Percentiles rank a stretch among this genome's conserved stretches.
These are phyloP conservation scores for Nannochloropsis granulata DNA, from an alignment of 108 stramenopile genomes.

Conservation along the genomic window DNA sequence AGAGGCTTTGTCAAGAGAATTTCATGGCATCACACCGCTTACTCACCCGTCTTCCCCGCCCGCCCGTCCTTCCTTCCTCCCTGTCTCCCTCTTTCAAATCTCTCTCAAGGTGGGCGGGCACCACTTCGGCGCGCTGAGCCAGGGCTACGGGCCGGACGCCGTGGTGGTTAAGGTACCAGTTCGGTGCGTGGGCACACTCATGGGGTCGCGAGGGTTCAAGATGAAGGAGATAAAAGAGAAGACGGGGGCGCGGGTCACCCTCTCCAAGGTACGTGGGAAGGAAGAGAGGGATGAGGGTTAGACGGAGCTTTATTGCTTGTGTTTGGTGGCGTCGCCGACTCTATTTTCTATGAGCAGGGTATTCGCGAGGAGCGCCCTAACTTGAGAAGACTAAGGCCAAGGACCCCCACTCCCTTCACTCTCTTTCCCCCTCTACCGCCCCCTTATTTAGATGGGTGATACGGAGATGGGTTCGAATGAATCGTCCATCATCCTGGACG, in stretches of 20 bases:
- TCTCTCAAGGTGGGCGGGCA: neutral
- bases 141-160: neutral
- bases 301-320: too few relatives aligned
- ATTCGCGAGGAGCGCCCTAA: too few relatives aligned
- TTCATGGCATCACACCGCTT: neutral
- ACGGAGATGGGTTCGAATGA: neutral
- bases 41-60: neutral
- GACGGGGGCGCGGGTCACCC: neutral
- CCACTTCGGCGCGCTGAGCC: neutral
- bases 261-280: neutral
- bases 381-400: neutral
- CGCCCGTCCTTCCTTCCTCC: neutral
- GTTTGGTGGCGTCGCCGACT: too few relatives aligned
- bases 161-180: neutral
- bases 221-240: neutral
- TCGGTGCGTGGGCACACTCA: neutral
- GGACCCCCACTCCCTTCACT: neutral
- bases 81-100: neutral
- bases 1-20: too few relatives aligned
- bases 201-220: neutral
- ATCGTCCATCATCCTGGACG: neutral
- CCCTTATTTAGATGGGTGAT: neutral
- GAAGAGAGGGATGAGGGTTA: neutral
- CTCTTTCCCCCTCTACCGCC: neutral
- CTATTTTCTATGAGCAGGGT: too few relatives aligned